Evolutionary conservation across 805 yeast genomes (phyloP), one percentile per base, ranked within the genome.

Genomic region (Spathaspora hagerdaliae): DNA sequence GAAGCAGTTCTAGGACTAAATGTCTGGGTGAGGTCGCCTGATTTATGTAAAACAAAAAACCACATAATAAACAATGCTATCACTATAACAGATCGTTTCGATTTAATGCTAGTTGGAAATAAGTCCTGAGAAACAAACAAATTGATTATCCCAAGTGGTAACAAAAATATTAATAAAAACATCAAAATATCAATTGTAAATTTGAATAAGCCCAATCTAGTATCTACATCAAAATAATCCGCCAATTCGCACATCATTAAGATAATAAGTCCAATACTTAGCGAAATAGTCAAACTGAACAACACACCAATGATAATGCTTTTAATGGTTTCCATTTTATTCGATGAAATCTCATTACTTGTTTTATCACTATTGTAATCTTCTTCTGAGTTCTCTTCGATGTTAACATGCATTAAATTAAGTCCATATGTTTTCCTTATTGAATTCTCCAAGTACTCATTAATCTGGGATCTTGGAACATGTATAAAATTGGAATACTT

Each of bases 141-240:
- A 43, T 60, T 60, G 12, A 71, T 52, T 5, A 69, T 59, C 26
- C 68, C 47, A 29, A 69, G 63, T n/a, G 83, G 83, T 39, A 69
- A 65, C n/a, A 73, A 47, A 15, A 73, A 60, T 2, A 73, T 61
- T 15, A 76, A 60, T 6, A 73, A 55, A 8, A 74, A 42, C 29
- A 74, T 68, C 38, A 77, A 55, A 7, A 59, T 41, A 35, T 69
- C 62, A 27, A 78, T 59, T 29, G 74, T 67, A 24, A 69, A 12
- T 36, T 64, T 63, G 65, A 78, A 74, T 36, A 71, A 59, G 11
- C 56, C 27, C 40, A 67, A 51, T 13, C 71, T 57, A 2, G 64
- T 41, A 1, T 55, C 54, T 4, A 56, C 54, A 31, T 55, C 51
- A 19, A 55, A 49, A 19, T 53, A 41, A 36, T 59, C 63, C 10